phyloP scores from a whole-genome alignment of 1,284 basidiomycete genomes.

The Malassezia brasiliensis region DNA sequence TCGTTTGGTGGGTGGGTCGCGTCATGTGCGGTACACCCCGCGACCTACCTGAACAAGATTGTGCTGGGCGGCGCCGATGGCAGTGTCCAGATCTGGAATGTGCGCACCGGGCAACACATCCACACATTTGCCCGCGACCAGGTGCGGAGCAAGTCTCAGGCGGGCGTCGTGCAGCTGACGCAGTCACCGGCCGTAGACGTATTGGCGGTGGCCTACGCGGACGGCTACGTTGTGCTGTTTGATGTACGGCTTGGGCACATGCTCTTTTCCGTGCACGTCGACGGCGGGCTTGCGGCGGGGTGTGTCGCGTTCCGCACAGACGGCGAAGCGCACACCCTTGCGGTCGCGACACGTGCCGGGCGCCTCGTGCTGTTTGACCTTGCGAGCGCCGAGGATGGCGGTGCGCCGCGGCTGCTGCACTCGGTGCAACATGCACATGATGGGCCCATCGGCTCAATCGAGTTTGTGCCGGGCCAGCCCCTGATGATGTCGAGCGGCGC shows the following conservation, averaged over 20 bases:
- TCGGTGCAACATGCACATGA: constrained; percentile 44
- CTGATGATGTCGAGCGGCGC: constrained; percentile 32
- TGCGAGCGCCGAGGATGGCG: constrained; percentile 19
- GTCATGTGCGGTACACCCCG: constrained; percentile 74
- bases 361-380: constrained; percentile 43
- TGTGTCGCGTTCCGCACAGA: constrained; percentile 79
- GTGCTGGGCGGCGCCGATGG: constrained; percentile 75
- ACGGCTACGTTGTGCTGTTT: constrained; percentile 76
- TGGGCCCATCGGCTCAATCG: constrained; percentile 30
- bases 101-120: constrained; percentile 54
- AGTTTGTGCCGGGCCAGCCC: constrained; percentile 36
- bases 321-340: constrained; percentile 50
- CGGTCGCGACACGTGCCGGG: constrained; percentile 37
- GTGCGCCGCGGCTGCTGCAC: constrained; percentile 29
- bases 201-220: constrained; percentile 76
- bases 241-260: constrained; percentile 78
- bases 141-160: constrained; percentile 12
- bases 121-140: constrained; percentile 49
- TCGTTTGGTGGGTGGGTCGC: constrained; percentile 59
- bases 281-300: constrained; percentile 51
- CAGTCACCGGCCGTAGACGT: constrained; percentile 96
- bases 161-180: constrained; percentile 53
- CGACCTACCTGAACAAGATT: constrained; percentile 94
- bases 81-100: constrained; percentile 85
- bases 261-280: constrained; percentile 69